Base-by-base conservation (phyloP, 2,329 filamentous ascomycete species). In the Aureobasidium sp. region DNA sequence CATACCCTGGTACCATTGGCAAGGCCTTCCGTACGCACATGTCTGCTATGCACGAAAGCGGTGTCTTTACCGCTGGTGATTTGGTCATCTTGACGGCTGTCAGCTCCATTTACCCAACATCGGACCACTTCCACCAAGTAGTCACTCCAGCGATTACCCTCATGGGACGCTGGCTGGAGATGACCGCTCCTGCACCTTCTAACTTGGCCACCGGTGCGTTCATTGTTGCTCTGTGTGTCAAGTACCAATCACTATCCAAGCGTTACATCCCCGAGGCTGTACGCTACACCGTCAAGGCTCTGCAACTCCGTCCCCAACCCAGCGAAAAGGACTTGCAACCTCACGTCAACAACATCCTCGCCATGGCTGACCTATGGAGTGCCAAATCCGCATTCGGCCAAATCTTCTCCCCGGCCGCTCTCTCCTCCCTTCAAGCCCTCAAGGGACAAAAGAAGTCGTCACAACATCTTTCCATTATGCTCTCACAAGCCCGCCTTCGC, bases 51-150 rank as follows among this genome's bases (percentile, higher is more conserved):
- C 77, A 83, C 44, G 73, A 80, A 14, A 75, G 81, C 1, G 80
- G 84, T 80, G 68, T 82, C 73, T 70, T 82, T 72, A 68, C 73
- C 14, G 72, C 81, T n/a, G 90, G 90, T 20, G 92, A 99, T 69
- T 76, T 99, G 22, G 77, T 91, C 25, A 77, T 96, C n/a, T 78
- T 99, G 39, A 92, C 90, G 0, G 91, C 90, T 0, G 84, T 97
- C 64, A 86, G 87, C 44, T 86, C 86, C 2, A 89, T 95, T 59
- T 99, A 96, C 70, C 92, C 94, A 5, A 96, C 94, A 0, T 97
- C 92, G 0, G 94, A 99, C 75, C 92, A 97, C 75, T 99, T 97
- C 75, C 94, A 99, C 70, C 88, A 94, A 68, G 90, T 97, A 39
- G 88, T 91, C 44, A 99, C 94, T 1, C 94, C 94, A 1, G 89